Evolutionary conservation across 2,329 filamentous ascomycete species (phyloP).

Genomic region (Botryotinia calthae): DNA sequence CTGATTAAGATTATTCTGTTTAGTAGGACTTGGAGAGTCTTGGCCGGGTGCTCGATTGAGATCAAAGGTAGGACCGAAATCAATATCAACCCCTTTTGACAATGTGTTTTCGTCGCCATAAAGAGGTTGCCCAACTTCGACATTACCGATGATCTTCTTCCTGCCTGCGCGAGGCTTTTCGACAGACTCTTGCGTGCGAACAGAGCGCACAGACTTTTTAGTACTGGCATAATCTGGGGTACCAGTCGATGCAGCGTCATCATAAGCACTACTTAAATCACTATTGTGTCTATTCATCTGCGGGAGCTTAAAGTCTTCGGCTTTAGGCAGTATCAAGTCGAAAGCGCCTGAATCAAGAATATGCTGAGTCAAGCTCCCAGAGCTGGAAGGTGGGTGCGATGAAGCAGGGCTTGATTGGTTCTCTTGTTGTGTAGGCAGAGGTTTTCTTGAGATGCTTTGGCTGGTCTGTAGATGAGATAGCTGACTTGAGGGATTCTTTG

Average conservation of each 20-base stretch:
- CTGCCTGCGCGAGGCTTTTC: slow-evolving; percentile 76
- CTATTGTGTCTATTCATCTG: slow-evolving; percentile 39
- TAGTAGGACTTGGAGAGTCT: slow-evolving; percentile 48
- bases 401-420: slow-evolving; percentile 42
- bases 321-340: slow-evolving; percentile 38
- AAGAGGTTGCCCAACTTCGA: slow-evolving; percentile 23
- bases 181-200: slow-evolving; percentile 46
- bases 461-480: slow-evolving; percentile 41
- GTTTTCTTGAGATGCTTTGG: slow-evolving; percentile 50
- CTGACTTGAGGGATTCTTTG: neutral
- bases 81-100: slow-evolving; percentile 56
- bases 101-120: slow-evolving; percentile 43
- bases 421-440: slow-evolving; percentile 45
- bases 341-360: slow-evolving; percentile 51
- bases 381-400: slow-evolving; percentile 42
- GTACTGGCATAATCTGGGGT: slow-evolving; percentile 78
- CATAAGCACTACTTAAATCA: slow-evolving; percentile 48
- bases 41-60: slow-evolving; percentile 30
- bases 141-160: slow-evolving; percentile 68
- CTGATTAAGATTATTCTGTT: slow-evolving; percentile 38
- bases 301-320: slow-evolving; percentile 21
- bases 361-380: slow-evolving; percentile 42
- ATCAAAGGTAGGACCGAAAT: slow-evolving; percentile 83
- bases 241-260: slow-evolving; percentile 61
- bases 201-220: slow-evolving; percentile 30